A percentile compares a stretch with the other conserved stretches of the same genome.
Conservation (phyloP, 176 grass and related monocot genomes). For the Musa itinerans region DNA sequence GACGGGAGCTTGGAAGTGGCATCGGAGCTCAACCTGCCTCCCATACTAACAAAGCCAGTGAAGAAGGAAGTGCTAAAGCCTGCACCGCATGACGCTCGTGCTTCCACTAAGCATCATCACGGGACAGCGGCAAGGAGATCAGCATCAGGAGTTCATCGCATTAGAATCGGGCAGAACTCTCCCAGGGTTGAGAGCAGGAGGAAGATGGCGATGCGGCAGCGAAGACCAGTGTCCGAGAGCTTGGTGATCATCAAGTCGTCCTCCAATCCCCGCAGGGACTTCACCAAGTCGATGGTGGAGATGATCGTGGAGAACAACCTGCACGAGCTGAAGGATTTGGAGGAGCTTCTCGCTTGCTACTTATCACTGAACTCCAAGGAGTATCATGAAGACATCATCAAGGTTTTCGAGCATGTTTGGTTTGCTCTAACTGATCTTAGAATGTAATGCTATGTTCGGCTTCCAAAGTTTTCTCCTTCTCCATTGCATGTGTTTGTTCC, state of each 20-base stretch:
- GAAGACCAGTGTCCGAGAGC: neutral
- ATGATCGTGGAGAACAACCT: constrained; percentile 55
- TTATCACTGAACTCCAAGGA: constrained; percentile 46
- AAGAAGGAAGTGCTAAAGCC: neutral
- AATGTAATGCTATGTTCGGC: neutral
- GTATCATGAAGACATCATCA: constrained; percentile 66
- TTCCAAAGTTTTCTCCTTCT: too few species aligned
- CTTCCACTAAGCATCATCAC: neutral
- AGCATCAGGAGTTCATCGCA: neutral
- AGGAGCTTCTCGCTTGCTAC: constrained; percentile 54
- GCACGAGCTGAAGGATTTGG: constrained; percentile 31
- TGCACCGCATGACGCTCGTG: too few species aligned
- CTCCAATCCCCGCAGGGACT: constrained; percentile 42
- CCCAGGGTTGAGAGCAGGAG: constrained; percentile 33
- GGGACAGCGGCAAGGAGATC: neutral
- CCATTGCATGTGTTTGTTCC: too few species aligned
- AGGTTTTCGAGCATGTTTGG: constrained; percentile 51
- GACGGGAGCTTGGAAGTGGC: neutral
- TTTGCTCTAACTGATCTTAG: constrained; percentile 9
- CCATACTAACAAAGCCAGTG: constrained; percentile 44
- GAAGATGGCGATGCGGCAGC: neutral
- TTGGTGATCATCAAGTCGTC: constrained; percentile 42
- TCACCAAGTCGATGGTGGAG: constrained; percentile 59
- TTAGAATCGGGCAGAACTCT: constrained; percentile 18
- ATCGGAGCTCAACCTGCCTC: constrained; percentile 25